phyloP scores from a whole-genome alignment of 2,329 filamentous ascomycete genomes.

The Scedosporium minutisporum region DNA sequence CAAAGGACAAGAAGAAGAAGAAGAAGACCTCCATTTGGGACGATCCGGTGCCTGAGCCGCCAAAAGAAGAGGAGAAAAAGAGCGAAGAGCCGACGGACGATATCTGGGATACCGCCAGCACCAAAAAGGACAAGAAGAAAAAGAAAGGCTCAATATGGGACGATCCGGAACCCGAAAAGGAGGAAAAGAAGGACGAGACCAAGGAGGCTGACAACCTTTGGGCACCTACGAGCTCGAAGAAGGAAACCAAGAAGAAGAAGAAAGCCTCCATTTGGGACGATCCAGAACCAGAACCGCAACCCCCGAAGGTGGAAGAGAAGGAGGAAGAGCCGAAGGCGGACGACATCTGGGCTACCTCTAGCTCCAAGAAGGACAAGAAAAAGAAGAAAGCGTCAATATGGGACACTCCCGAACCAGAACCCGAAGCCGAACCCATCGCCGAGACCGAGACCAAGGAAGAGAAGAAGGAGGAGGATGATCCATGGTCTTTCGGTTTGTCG shows the following conservation, averaged over 20 bases:
- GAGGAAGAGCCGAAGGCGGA: constrained; percentile 11
- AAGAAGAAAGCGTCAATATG: constrained; percentile 17
- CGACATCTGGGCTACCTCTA: constrained; percentile 11
- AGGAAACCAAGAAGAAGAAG: constrained; percentile 31
- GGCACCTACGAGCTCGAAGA: constrained; percentile 18
- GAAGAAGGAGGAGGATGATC: constrained; percentile 11
- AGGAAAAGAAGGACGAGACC: constrained; percentile 12
- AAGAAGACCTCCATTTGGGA: constrained; percentile 15
- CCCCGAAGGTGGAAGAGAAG: constrained; percentile 17
- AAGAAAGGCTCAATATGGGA: constrained; percentile 18
- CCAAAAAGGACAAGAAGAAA: constrained; percentile 23
- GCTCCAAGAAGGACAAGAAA: constrained; percentile 21
- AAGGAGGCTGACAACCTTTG: constrained; percentile 5
- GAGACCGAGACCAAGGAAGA: constrained; percentile 11
- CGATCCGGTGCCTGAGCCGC: constrained; percentile 13
- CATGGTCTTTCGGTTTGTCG: not conserved
- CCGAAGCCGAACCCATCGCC: constrained; percentile 10
- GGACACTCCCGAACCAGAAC: constrained; percentile 11
- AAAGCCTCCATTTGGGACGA: constrained; percentile 14
- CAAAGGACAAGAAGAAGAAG: constrained; percentile 25
- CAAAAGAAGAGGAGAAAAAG: constrained; percentile 11
- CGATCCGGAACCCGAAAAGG: constrained; percentile 11
- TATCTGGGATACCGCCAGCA: constrained; percentile 12
- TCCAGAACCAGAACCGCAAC: constrained; percentile 13
- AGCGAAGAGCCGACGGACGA: constrained; percentile 9